Base-by-base conservation (phyloP, 495 filamentous ascomycete species). In the Aspergillus conjunctus region DNA sequence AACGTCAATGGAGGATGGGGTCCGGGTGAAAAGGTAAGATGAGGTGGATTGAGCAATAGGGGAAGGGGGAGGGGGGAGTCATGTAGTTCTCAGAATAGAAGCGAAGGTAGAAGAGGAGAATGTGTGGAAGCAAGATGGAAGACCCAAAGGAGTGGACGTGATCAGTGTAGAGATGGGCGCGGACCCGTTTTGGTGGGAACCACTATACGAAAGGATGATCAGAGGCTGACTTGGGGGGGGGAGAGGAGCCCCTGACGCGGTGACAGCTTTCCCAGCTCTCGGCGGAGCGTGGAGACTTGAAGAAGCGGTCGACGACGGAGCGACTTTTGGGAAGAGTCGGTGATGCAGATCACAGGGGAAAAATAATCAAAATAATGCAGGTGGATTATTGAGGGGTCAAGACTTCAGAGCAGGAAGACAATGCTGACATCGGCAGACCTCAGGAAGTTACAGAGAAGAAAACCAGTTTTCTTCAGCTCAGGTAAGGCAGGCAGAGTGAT, bases 231-330 rank as follows among this genome's bases (percentile, higher is more conserved):
- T 60, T 58, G 46, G 59, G 44, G 22, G 66, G 66, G 62, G 48
- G 33, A 48, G 45, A 51, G 59, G 41, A 79, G 70, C 74, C 73
- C 75, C 76, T 77, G 73, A 77, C 70, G 71, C 72, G 69, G 63
- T 77, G 73, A 77, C 75, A 75, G 73, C 71, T 76, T 59, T 68
- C 68, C 54, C 58, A 57, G 52, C 59, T 62, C 41, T 51, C 58
- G 50, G 56, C 71, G 72, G 69, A 69, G 65, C 75, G 77, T 78
- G 77, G 77, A 70, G 74, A 77, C 73, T n/a, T 49, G 51, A 68
- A 69, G 61, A 69, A 61, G 67, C 63, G 67, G 64, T 69, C 64
- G 64, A 66, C 59, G 39, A 64, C 30, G 61, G 56, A 58, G 63
- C 54, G 53, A 59, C 51, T 67, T 54, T 64, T 55, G 22, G 53